Evolutionary conservation across 257 asterid species (phyloP).

Genomic region (Coffea canephora): DNA sequence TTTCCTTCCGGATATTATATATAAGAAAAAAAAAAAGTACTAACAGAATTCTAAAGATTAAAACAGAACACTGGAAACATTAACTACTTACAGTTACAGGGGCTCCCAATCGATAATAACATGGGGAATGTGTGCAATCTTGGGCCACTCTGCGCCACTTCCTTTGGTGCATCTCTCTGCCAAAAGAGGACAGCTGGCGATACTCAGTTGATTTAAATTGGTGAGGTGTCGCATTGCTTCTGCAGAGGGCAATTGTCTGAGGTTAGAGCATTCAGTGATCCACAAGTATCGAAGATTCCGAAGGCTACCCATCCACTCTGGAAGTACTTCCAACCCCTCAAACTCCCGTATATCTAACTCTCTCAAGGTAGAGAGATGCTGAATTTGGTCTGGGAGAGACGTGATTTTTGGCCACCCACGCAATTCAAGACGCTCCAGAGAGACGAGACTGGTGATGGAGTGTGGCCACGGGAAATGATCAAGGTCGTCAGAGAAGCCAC

Average conservation of each 20-base stretch:
- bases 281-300: background rate
- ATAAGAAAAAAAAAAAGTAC: no score
- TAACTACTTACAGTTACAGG: no score
- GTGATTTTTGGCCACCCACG: conserved; percentile 12
- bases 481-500: background rate
- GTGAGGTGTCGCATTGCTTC: conserved; percentile 12
- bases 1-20: no score
- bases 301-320: conserved; percentile 29
- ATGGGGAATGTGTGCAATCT: conserved; percentile 13
- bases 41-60: no score
- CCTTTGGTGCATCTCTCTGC: background rate
- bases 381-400: conserved; percentile 12
- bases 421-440: conserved; percentile 3
- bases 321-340: conserved; percentile 16
- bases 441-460: background rate
- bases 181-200: conserved; percentile 1
- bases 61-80: no score
- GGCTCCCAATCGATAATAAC: no score
- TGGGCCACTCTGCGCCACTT: conserved; percentile 3
- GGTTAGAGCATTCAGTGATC: background rate
- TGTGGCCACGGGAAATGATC: background rate
- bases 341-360: background rate
- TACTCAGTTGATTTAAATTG: background rate
- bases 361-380: conserved; percentile 10
- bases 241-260: conserved; percentile 11